Percentiles rank a stretch among this genome's conserved stretches.
phyloP scores from a whole-genome alignment of 2,329 filamentous ascomycete genomes.

The Neospermospora avenae region DNA sequence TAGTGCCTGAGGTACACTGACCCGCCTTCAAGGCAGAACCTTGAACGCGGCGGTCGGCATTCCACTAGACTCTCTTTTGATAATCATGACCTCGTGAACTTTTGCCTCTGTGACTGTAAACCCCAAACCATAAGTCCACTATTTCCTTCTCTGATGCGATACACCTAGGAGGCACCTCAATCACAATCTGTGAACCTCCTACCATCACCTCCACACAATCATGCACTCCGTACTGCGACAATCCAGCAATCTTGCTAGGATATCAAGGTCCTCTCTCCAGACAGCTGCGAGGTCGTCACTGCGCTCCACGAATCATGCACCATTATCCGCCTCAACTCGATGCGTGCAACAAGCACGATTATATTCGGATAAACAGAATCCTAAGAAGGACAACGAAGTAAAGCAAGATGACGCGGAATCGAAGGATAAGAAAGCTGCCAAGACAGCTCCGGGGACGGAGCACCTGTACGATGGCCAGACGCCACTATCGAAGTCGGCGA shows the following conservation, averaged over 20 bases:
- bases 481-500: slow-evolving; percentile 34
- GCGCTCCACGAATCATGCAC: slow-evolving; percentile 39
- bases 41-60: not conserved
- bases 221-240: slow-evolving; percentile 68
- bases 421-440: slow-evolving; percentile 35
- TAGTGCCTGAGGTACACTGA: not conserved
- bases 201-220: slow-evolving; percentile 34
- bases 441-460: slow-evolving; percentile 41
- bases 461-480: slow-evolving; percentile 43
- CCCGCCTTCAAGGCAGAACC: not conserved
- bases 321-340: slow-evolving; percentile 39
- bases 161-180: slow-evolving; percentile 20
- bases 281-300: slow-evolving; percentile 47
- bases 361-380: slow-evolving; percentile 19
- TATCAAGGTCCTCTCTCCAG: slow-evolving; percentile 55
- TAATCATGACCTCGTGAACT: slow-evolving; percentile 14
- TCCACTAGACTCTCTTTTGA: slow-evolving; percentile 2
- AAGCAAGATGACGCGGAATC: slow-evolving; percentile 27
- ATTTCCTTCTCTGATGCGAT: slow-evolving; percentile 20
- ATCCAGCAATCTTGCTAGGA: slow-evolving; percentile 62
- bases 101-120: not conserved
- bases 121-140: slow-evolving; percentile 1
- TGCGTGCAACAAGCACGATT: slow-evolving; percentile 27
- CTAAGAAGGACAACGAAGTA: slow-evolving; percentile 9
- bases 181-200: slow-evolving; percentile 22